Conservation (phyloP, 225 moss, liverwort and hornwort species). For the Anthoceros angustus region DNA sequence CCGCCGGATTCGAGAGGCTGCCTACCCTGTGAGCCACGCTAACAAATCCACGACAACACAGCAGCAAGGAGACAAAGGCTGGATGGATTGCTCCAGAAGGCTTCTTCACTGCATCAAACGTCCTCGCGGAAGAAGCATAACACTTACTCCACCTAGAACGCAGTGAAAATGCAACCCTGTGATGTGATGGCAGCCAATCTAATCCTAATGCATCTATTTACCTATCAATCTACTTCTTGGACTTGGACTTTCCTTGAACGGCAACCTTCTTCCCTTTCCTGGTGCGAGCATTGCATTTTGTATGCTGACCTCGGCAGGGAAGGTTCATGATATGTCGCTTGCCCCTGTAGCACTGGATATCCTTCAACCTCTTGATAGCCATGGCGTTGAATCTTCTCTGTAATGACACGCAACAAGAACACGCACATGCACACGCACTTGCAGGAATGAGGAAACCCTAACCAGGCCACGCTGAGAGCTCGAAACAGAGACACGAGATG, state of each 20-base stretch:
- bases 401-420: conserved; percentile 6
- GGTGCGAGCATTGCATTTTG: conserved; percentile 82
- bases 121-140: too few relatives aligned
- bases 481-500: neutral
- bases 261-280: conserved; percentile 87
- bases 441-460: neutral
- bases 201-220: neutral
- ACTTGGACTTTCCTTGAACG: conserved; percentile 79
- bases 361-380: conserved; percentile 80
- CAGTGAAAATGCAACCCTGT: too few relatives aligned
- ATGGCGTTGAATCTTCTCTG: conserved; percentile 73
- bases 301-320: conserved; percentile 81
- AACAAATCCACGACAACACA: too few relatives aligned
- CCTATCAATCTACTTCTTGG: neutral
- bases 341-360: conserved; percentile 85
- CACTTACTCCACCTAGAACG: too few relatives aligned
- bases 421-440: neutral
- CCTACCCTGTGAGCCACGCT: neutral
- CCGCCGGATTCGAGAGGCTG: neutral
- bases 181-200: too few relatives aligned
- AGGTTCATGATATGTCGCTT: conserved; percentile 56
- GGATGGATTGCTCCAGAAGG: too few relatives aligned
- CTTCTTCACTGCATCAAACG: too few relatives aligned
- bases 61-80: too few relatives aligned
- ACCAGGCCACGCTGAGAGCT: neutral